Percentiles rank a stretch among this genome's conserved stretches.
phyloP scores from a whole-genome alignment of 1,284 basidiomycete species.

The Leccinum subrobustum region DNA sequence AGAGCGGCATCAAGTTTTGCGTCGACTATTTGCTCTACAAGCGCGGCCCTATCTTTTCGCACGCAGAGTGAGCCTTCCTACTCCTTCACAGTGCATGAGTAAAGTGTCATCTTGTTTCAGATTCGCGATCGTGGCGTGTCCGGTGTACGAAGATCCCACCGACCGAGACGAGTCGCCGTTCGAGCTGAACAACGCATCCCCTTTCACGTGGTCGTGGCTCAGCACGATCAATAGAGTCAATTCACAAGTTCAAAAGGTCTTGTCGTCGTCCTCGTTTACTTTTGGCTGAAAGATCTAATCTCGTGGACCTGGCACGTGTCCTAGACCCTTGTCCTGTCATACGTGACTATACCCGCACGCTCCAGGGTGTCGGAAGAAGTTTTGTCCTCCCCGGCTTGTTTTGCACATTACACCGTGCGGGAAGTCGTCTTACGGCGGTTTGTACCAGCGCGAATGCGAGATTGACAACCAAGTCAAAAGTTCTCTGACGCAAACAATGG shows the following conservation, averaged over 20 bases:
- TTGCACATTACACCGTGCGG: slow-evolving; percentile 73
- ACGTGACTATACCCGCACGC: slow-evolving; percentile 84
- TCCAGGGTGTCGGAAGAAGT: slow-evolving; percentile 50
- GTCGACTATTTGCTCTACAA: slow-evolving; percentile 95
- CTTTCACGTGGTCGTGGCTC: slow-evolving; percentile 93
- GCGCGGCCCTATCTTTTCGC: slow-evolving; percentile 90
- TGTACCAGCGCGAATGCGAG: slow-evolving; percentile 89
- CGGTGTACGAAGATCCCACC: slow-evolving; percentile 80
- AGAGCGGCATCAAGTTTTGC: slow-evolving; percentile 96
- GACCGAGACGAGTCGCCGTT: slow-evolving; percentile 68
- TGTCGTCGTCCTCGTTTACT: slow-evolving; percentile 31
- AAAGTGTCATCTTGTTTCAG: slow-evolving; percentile 41
- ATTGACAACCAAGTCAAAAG: slow-evolving; percentile 42
- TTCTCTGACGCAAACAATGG: background rate
- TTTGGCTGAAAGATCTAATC: background rate
- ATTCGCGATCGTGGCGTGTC: slow-evolving; percentile 87
- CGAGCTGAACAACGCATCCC: slow-evolving; percentile 61
- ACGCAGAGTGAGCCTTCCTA: slow-evolving; percentile 77
- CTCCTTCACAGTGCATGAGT: background rate
- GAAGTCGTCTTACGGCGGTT: slow-evolving; percentile 89
- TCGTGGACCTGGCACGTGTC: background rate
- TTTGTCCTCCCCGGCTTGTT: slow-evolving; percentile 67
- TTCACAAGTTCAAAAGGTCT: slow-evolving; percentile 94
- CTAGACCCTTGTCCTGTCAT: slow-evolving; percentile 86
- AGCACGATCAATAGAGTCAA: slow-evolving; percentile 97